A percentile compares a stretch with the other conserved stretches of the same genome.
Conservation (phyloP, 345 rosid genomes). For the Eucalyptus sideroxylon region DNA sequence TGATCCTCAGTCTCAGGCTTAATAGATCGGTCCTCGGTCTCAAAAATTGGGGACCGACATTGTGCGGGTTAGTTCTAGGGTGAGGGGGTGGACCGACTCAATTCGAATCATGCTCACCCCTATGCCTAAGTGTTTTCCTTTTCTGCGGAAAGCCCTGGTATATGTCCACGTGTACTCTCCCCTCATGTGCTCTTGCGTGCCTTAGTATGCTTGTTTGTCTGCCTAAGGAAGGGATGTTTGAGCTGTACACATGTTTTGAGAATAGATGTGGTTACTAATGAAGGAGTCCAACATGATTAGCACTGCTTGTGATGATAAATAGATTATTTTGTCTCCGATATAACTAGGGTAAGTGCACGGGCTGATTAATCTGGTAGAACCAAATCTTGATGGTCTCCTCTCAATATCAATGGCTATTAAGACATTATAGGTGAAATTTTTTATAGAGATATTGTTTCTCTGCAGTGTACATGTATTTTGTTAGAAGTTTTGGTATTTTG, state of each 20-base stretch:
- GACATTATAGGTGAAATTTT: background rate
- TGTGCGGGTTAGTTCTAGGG: too few species aligned
- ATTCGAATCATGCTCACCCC: too few species aligned
- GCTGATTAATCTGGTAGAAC: background rate
- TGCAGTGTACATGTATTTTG: background rate
- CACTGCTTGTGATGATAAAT: background rate
- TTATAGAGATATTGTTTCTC: background rate
- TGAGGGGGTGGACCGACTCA: rapidly evolving
- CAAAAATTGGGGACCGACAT: too few species aligned
- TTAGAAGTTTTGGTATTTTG: background rate
- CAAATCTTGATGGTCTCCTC: background rate
- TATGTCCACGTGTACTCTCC: background rate
- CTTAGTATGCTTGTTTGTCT: background rate
- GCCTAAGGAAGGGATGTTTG: background rate
- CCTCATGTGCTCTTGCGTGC: background rate
- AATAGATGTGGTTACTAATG: background rate
- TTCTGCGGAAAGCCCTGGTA: background rate
- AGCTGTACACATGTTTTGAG: background rate
- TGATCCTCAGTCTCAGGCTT: too few species aligned
- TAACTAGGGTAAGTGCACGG: background rate
- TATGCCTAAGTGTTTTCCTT: background rate
- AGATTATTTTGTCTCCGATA: background rate
- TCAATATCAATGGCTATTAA: background rate
- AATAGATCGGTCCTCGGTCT: too few species aligned
- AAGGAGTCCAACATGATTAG: background rate